Evolutionary conservation across 1,139 yeast species (phyloP), one percentile per base, ranked within the genome.

Genomic region (Yamadazyma siamensis): DNA sequence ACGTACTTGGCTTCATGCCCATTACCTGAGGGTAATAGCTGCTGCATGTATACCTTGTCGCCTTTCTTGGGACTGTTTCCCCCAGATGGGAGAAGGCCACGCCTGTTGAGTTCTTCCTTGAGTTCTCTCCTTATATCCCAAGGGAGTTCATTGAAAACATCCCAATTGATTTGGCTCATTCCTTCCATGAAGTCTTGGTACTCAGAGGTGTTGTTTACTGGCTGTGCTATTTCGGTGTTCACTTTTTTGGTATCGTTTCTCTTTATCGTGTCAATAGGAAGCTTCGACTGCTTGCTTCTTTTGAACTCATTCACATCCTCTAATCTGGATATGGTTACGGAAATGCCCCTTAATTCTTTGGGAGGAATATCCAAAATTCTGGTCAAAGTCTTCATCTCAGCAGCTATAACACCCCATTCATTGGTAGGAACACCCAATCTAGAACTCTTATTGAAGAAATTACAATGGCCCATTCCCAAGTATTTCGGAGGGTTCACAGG

Each of bases 401-500:
- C 66, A 0, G 80, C 74, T 3, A 89, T 56, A 5, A 75, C 54
- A 0, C 85, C 85, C 46, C 66, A 48, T 30, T 80, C 85, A 45
- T 75, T 68, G 0, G 94, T 80, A 2, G 81, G 67, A 0, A 73
- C 54, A 0, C 88, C 88, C n/a, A 87, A 49, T 26, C 66, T 63
- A 2, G 82, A 63, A 3, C 81, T 64, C 44, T 77, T 80, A 31
- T 78, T 76, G 13, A 71, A 56, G 24, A 79, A 65, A 29, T 80
- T 86, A 53, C 96, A 87, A 12, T 52, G 49, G 0, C 98, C 97
- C 76, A 83, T 77, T 0, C 98, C 98, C 47, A 91, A 45, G 52
- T 64, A 80, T 48, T 91, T 91, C 1, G 85, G 73, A 0, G 96
- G 86, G 11, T 75, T 75, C 1, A 78, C 50, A 0, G 94, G 88